Conservation (phyloP, 1,139 yeast species). For the Geotrichum carabidarum region DNA sequence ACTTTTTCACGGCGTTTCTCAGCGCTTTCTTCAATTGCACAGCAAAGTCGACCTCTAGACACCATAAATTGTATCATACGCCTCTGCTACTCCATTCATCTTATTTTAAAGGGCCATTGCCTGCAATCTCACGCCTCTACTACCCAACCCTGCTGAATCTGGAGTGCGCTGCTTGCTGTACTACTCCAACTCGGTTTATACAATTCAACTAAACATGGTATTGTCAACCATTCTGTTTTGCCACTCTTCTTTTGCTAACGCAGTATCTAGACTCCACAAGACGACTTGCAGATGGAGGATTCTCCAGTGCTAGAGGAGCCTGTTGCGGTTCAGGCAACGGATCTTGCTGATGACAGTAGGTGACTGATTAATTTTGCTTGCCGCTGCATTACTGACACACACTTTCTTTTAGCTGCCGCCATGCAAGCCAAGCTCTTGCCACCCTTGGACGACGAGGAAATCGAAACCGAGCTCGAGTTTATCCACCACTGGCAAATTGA, state of each 20-base stretch:
- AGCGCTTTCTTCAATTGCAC: too few relatives aligned
- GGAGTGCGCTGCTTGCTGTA: too few relatives aligned
- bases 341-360: conserved; percentile 10
- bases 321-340: background rate
- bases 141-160: too few relatives aligned
- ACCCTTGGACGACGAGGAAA: conserved; percentile 36
- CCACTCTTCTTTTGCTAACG: conserved; percentile 64
- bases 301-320: conserved; percentile 3
- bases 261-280: conserved; percentile 41
- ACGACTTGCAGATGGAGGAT: conserved; percentile 9
- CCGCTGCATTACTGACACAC: background rate
- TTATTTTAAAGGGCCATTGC: too few relatives aligned
- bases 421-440: conserved; percentile 32
- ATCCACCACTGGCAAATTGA: conserved; percentile 68
- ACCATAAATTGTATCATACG: too few relatives aligned
- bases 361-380: background rate
- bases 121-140: too few relatives aligned
- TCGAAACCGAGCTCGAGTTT: conserved; percentile 38
- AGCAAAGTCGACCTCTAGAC: too few relatives aligned
- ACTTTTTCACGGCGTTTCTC: too few relatives aligned
- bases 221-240: too few relatives aligned
- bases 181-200: conserved; percentile 85
- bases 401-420: conserved; percentile 25
- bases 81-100: too few relatives aligned
- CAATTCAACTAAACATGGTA: too few relatives aligned